These are phyloP conservation scores for Aspergillus ustus DNA, from an alignment of 2,329 filamentous ascomycete species.

Conservation along the genomic window DNA sequence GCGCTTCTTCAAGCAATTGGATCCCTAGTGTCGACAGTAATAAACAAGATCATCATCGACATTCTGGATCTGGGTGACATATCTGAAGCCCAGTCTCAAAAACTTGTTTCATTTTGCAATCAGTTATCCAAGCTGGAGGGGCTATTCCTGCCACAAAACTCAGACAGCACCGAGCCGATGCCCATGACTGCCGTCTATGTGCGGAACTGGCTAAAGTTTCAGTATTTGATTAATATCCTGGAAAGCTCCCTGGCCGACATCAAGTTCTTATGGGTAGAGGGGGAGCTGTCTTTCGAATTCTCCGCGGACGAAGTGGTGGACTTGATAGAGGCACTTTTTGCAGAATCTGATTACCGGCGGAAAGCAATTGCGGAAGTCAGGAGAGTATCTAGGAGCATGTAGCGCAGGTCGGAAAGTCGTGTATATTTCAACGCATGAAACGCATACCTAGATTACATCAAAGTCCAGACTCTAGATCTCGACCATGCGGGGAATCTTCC, in stretches of 20 bases:
- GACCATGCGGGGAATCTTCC: constrained; percentile 33
- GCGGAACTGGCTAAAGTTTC: constrained; percentile 67
- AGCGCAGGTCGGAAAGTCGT: neutral
- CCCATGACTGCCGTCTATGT: constrained; percentile 66
- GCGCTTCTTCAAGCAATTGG: constrained; percentile 66
- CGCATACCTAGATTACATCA: neutral
- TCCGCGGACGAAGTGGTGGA: constrained; percentile 65
- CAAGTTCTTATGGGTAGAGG: constrained; percentile 67
- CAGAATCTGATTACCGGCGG: constrained; percentile 63
- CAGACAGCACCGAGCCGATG: constrained; percentile 40
- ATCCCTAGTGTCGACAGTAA: constrained; percentile 60
- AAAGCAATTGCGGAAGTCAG: constrained; percentile 63
- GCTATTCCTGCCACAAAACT: constrained; percentile 56
- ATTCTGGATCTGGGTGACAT: constrained; percentile 68
- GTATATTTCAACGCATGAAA: constrained; percentile 6
- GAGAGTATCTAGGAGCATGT: constrained; percentile 34
- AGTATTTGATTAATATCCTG: constrained; percentile 66
- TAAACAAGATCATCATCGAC: constrained; percentile 64
- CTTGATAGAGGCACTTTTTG: constrained; percentile 67
- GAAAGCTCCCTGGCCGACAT: constrained; percentile 68
- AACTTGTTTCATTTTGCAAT: constrained; percentile 62
- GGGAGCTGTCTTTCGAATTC: constrained; percentile 67
- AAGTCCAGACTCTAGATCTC: neutral
- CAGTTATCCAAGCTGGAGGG: constrained; percentile 60
- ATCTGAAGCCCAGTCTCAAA: constrained; percentile 64